Base-by-base conservation (phyloP, 352 stramenopile genomes). In the Phytophthora syringae region DNA sequence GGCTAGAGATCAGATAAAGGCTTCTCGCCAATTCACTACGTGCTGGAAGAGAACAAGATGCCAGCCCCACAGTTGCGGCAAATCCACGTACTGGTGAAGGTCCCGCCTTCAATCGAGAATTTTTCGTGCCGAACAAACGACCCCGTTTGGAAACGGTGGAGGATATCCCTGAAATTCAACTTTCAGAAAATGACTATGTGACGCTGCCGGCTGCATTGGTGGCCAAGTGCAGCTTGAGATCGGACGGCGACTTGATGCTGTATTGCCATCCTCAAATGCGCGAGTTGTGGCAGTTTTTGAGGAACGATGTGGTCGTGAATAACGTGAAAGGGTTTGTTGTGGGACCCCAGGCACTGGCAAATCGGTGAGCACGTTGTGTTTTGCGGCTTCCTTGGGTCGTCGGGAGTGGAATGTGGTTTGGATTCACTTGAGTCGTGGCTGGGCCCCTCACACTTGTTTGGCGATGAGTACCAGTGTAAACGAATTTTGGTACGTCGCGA, bases 331-430 rank as follows among this genome's bases (percentile, higher is more conserved):
- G 10, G 21, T 61, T 36, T 24, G 59, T 73, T 49, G 64, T 65
- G 37, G 64, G 64, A 11, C 58, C 58, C 13, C 39, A 48, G 59
- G 65, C 16, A 74, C 32, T 22, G 59, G 65, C 10, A 74, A 74
- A 65, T 65, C 52, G 25, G 45, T 34, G 16, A 30, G 28, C 7
- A 65, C 40, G 49, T 45, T 69, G 15, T 39, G 52, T 36, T 72
- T 62, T 60, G 42, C 24, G 27, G 60, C 52, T 42, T 56, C 44
- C 20, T 59, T 74, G 47, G 42, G 70, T 70, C 65, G 2, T 5
- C 7, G 57, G 22, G 30, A 74, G 49, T 74, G 58, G 65, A 53
- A 70, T 28, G 49, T 69, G 30, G 53, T 66, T 22, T 74, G 65
- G 65, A 52, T 74, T 43, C 58, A 66, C 54, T 32, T 66, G n/a